phyloP scores from a whole-genome alignment of 2,329 filamentous ascomycete genomes.

The Fusarium denticulatum region DNA sequence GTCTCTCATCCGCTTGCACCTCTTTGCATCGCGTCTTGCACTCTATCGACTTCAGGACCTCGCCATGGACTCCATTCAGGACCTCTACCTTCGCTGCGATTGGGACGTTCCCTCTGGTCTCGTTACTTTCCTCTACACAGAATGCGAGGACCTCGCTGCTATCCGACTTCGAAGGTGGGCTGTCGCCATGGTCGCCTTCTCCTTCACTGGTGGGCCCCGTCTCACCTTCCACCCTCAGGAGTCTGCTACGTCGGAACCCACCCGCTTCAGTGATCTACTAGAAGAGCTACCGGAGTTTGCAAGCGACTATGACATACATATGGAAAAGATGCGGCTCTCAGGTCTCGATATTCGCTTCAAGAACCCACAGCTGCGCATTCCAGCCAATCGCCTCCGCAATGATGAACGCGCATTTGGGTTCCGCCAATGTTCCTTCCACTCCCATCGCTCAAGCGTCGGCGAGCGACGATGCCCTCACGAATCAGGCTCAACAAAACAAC shows the following conservation, averaged over 20 bases:
- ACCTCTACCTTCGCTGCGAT: slow-evolving; percentile 67
- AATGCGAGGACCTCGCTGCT: slow-evolving; percentile 60
- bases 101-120: slow-evolving; percentile 66
- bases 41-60: slow-evolving; percentile 63
- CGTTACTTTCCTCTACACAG: slow-evolving; percentile 63
- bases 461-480: slow-evolving; percentile 64
- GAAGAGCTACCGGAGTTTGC: slow-evolving; percentile 57
- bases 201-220: slow-evolving; percentile 53
- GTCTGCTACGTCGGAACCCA: slow-evolving; percentile 43
- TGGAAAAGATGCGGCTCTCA: slow-evolving; percentile 61
- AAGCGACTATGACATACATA: slow-evolving; percentile 62
- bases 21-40: slow-evolving; percentile 64
- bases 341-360: slow-evolving; percentile 64
- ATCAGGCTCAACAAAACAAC: slow-evolving; percentile 26
- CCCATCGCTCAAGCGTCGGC: slow-evolving; percentile 63
- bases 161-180: slow-evolving; percentile 67
- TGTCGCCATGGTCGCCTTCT: slow-evolving; percentile 69
- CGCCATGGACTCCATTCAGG: slow-evolving; percentile 68
- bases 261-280: slow-evolving; percentile 56
- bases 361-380: slow-evolving; percentile 69
- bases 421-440: slow-evolving; percentile 69
- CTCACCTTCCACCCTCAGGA: slow-evolving; percentile 45
- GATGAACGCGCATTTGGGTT: slow-evolving; percentile 70
- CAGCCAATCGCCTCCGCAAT: slow-evolving; percentile 64
- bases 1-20: slow-evolving; percentile 65